Evolutionary conservation across 1,284 basidiomycete species (phyloP).

Genomic region (Rhizopogon parksii): DNA sequence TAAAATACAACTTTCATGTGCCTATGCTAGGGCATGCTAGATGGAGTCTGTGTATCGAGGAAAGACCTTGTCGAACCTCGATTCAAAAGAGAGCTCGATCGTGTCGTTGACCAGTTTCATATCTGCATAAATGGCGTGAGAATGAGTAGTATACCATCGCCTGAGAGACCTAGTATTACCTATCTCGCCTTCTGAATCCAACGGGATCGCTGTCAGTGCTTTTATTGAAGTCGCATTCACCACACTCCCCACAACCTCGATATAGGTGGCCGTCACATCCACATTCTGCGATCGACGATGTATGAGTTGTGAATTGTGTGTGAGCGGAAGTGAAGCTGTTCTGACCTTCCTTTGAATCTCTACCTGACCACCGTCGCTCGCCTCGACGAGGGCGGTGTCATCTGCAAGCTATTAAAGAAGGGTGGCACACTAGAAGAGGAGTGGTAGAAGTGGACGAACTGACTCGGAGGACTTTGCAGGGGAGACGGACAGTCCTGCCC

Average conservation of each 20-base stretch:
- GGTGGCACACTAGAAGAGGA: slow-evolving; percentile 1
- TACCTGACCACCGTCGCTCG: slow-evolving; percentile 70
- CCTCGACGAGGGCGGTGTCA: slow-evolving; percentile 56
- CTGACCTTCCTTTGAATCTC: slow-evolving; percentile 45
- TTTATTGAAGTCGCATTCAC: slow-evolving; percentile 55
- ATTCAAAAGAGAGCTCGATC: slow-evolving; percentile 58
- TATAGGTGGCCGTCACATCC: slow-evolving; percentile 46
- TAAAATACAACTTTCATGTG: background rate
- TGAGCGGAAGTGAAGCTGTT: background rate
- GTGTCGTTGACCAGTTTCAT: slow-evolving; percentile 61
- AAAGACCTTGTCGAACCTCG: slow-evolving; percentile 51
- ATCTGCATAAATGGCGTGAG: slow-evolving; percentile 35
- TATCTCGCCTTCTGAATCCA: slow-evolving; percentile 51
- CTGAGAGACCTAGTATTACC: slow-evolving; percentile 35
- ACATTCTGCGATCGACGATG: slow-evolving; percentile 34
- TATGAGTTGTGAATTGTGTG: background rate
- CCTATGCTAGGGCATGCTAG: background rate
- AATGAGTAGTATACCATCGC: background rate
- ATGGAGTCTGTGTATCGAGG: slow-evolving; percentile 1
- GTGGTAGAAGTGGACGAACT: slow-evolving; percentile 6
- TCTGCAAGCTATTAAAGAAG: slow-evolving; percentile 40
- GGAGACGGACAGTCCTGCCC: slow-evolving; percentile 60
- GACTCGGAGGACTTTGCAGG: slow-evolving; percentile 65
- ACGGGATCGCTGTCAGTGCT: slow-evolving; percentile 51
- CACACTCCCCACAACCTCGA: slow-evolving; percentile 75